Percentiles rank a stretch among this genome's conserved stretches.
Conservation (phyloP, 1,284 basidiomycete genomes). For the Schizophyllum amplum region DNA sequence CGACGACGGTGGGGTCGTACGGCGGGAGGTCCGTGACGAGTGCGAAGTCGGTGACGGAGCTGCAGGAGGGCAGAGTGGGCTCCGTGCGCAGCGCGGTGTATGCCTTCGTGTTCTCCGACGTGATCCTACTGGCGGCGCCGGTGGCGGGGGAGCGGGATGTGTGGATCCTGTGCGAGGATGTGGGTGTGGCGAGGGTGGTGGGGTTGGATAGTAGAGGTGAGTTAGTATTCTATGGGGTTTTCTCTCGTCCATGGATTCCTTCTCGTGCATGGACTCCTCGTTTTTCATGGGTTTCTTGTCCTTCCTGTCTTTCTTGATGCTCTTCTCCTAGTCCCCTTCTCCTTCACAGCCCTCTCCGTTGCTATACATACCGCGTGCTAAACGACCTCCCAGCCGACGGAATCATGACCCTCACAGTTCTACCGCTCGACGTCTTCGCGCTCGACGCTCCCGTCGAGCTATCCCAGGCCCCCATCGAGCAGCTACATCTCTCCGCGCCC, state of each 20-base stretch:
- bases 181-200: slow-evolving; percentile 52
- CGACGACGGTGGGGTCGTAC: slow-evolving; percentile 12
- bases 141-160: slow-evolving; percentile 18
- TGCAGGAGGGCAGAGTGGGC: no score
- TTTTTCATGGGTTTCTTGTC: no score
- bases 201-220: slow-evolving; percentile 31
- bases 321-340: no score
- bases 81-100: slow-evolving; percentile 24
- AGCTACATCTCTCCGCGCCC: slow-evolving; percentile 20
- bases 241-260: slow-evolving; percentile 7
- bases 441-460: slow-evolving; percentile 33
- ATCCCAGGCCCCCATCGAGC: slow-evolving; percentile 33
- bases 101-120: slow-evolving; percentile 63
- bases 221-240: no score
- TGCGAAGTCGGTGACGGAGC: slow-evolving; percentile 1
- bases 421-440: slow-evolving; percentile 37
- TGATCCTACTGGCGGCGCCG: slow-evolving; percentile 45
- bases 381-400: neutral
- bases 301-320: no score
- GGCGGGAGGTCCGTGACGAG: neutral
- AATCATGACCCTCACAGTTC: slow-evolving; percentile 40
- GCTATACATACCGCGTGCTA: neutral
- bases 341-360: no score
- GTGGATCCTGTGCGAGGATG: slow-evolving; percentile 39
- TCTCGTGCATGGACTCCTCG: neutral